Base-by-base conservation (phyloP, 2,329 filamentous ascomycete genomes). In the Atkinsonella hypoxylon region DNA sequence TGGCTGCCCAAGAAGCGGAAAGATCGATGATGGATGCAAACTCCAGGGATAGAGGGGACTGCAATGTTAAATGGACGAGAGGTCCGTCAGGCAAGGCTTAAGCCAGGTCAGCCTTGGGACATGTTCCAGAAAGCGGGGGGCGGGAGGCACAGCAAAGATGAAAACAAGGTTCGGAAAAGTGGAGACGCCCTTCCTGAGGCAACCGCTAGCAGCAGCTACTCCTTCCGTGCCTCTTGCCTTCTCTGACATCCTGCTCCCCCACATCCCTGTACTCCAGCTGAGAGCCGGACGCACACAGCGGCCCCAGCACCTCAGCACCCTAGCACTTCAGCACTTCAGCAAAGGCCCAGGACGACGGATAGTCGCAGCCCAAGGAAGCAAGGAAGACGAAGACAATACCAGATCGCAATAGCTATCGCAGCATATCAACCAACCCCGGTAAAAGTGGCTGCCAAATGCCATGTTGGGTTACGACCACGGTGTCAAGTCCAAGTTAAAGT, bases 141-240 rank as follows among this genome's bases (percentile, higher is more conserved):
- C 32, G 17, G 26, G 44, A 26, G 17, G 46, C 10, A 18, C 30
- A 20, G 20, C 12, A 40, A 34, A 31, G 48, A 42, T 47, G 10
- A 3, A n/a, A 32, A 42, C 11, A 41, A 10, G 31, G 34, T n/a
- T 38, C 10, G n/a, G 10, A 43, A 47, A 40, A 52, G 47, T 49
- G 43, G 47, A 38, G 49, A 52, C 31, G 42, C 17, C 42, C 36
- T 22, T 40, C 31, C 47, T 49, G 47, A 38, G 30, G 30, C 13
- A 17, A 12, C 50, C 47, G 43, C 42, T 43, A 49, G 51, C 50
- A 36, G 43, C 45, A 45, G 34, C 36, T 40, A 17, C 22, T 18
- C 9, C 39, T 22, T n/a, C 18, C 32, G 1, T 18, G 3, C 26
- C 31, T 17, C 9, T 17, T 22, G 38, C n/a, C 18, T 2, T 10